Base-by-base conservation (phyloP, 352 stramenopile species). In the Globisporangium mamillatum region DNA sequence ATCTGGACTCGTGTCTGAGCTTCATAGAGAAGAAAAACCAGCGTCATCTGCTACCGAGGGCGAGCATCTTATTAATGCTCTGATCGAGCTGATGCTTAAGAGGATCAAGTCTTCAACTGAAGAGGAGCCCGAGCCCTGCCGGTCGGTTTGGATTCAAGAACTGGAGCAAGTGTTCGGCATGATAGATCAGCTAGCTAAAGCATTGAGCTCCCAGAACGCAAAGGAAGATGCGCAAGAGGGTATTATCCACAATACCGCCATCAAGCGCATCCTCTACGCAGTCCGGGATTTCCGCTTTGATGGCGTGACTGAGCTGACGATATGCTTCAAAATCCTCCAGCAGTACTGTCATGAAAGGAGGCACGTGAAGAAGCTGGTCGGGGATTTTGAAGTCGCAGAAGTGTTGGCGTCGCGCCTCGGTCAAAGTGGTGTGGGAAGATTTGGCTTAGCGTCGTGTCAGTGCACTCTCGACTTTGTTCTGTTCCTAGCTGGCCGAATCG, bases 381-480 rank as follows among this genome's bases (percentile, higher is more conserved):
- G 57, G 6, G 57, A 63, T 7, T 63, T 48, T 18, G 57, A 63
- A 18, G 20, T 63, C 2, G 10, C 44, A 29, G 57, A 16, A 4
- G 57, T 38, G n/a, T 18, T 63, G 57, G 16, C 36, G 20, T 29
- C 57, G n/a, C 57, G 57, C 3, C 36, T 63, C 4, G 32, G 32
- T 32, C 57, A 9, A 8, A 16, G n/a, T n/a, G 57, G 57, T 20
- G 10, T 63, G 5, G 3, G 12, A 16, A 52, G 12, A 2, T 41
- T 29, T 12, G 57, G 57, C 9, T 52, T 38, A 1, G 57, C 20
- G 20, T 63, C 57, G 9, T 63, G 57, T 29, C 20, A 48, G 20
- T n/a, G 34, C 18, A 29, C 36, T 24, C 57, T 63, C 34, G 57
- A 48, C 57, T 63, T 63, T 29, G 57, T 63, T 18, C 57, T 50